Conservation (phyloP, 345 rosid genomes). For the Garcia nutans region DNA sequence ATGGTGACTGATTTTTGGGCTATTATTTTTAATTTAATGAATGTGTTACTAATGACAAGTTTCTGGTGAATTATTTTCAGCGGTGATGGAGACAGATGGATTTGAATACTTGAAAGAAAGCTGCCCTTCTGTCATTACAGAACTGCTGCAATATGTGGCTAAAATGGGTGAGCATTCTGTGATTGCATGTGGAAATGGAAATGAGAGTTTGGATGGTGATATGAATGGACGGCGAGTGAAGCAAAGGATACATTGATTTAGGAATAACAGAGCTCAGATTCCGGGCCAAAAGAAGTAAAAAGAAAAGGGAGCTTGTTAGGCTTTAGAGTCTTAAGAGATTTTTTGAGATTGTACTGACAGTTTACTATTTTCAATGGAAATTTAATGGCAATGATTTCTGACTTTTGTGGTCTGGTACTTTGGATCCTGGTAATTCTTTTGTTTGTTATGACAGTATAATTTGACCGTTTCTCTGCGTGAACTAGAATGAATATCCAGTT, state of each 20-base stretch:
- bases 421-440: not conserved
- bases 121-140: conserved; percentile 31
- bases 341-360: conserved; percentile 29
- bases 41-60: not conserved
- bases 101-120: conserved; percentile 32
- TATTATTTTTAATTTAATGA: not conserved
- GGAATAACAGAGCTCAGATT: conserved; percentile 9
- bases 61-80: conserved; percentile 9
- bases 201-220: conserved; percentile 54
- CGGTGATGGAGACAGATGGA: conserved; percentile 32
- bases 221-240: conserved; percentile 66
- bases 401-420: not conserved
- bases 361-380: conserved; percentile 10
- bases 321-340: conserved; percentile 9
- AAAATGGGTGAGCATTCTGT: conserved; percentile 54
- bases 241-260: conserved; percentile 57
- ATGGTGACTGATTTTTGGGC: not conserved
- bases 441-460: not conserved
- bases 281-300: not conserved
- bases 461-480: not conserved
- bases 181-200: conserved; percentile 41
- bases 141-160: conserved; percentile 41
- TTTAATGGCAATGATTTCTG: conserved; percentile 13
- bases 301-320: conserved; percentile 19
- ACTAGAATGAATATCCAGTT: not conserved